Percentiles rank a stretch among this genome's conserved stretches.
Conservation (phyloP, 2,329 filamentous ascomycete genomes). For the Alternaria triticina region DNA sequence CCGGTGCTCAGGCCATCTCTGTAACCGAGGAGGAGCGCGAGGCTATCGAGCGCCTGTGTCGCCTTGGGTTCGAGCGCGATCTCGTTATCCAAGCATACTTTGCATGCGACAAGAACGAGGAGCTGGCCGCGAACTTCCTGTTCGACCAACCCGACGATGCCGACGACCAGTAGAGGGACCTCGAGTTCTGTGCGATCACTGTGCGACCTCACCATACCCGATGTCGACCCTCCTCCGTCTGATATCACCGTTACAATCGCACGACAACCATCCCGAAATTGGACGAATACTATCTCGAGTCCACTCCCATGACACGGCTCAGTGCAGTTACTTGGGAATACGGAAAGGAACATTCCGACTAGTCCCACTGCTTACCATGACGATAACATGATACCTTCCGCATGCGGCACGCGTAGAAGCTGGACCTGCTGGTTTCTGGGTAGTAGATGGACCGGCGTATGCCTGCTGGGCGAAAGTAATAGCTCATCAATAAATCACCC, state of each 20-base stretch:
- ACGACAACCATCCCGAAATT: conserved; percentile 23
- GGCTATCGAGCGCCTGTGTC: conserved; percentile 93
- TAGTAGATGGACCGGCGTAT: conserved; percentile 10
- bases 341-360: conserved; percentile 4
- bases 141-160: conserved; percentile 96
- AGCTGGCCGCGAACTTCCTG: conserved; percentile 95
- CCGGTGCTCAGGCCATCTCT: conserved; percentile 85
- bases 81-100: conserved; percentile 98
- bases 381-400: conserved; percentile 25
- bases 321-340: conserved; percentile 13
- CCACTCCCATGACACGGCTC: conserved; percentile 10
- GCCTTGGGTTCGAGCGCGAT: conserved; percentile 90
- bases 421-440: conserved; percentile 5
- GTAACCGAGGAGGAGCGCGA: conserved; percentile 97
- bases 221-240: conserved; percentile 23
- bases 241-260: conserved; percentile 31
- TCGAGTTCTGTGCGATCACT: conserved; percentile 22
- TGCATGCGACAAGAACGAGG: conserved; percentile 99
- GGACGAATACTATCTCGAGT: conserved; percentile 20
- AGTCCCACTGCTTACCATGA: conserved; percentile 5
- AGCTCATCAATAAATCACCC: conserved; percentile 13
- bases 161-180: conserved; percentile 54
- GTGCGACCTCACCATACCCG: conserved; percentile 32
- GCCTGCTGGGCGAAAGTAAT: conserved; percentile 4
- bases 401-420: conserved; percentile 8